A percentile compares a stretch with the other conserved stretches of the same genome.
Evolutionary conservation across 2,329 filamentous ascomycete genomes (phyloP).

Genomic region (Fusarium denticulatum): DNA sequence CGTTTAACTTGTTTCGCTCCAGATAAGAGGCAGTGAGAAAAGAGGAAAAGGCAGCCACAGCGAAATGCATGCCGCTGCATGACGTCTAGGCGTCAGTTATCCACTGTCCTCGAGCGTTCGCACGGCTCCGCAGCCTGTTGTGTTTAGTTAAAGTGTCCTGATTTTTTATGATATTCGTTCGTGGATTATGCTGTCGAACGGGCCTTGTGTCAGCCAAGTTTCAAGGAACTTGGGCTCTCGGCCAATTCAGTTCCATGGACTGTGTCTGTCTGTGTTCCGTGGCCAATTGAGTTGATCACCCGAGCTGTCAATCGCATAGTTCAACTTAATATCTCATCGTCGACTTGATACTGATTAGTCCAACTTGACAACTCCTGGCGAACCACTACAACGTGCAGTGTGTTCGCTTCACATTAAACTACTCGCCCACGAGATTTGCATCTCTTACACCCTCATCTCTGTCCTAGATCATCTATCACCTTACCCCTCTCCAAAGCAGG

Average conservation of each 20-base stretch:
- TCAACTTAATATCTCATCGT: neutral
- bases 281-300: conserved; percentile 15
- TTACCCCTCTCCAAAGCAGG: conserved; percentile 36
- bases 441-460: conserved; percentile 33
- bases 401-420: conserved; percentile 39
- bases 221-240: conserved; percentile 14
- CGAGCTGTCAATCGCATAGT: neutral
- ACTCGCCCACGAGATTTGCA: conserved; percentile 36
- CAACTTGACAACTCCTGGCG: neutral
- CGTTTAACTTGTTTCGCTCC: conserved; percentile 25
- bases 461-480: conserved; percentile 18
- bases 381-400: conserved; percentile 19
- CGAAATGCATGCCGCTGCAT: conserved; percentile 12
- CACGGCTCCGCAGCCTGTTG: conserved; percentile 17
- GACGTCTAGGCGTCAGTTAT: conserved; percentile 20
- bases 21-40: conserved; percentile 10
- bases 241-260: conserved; percentile 5
- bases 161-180: conserved; percentile 10
- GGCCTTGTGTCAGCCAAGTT: conserved; percentile 21
- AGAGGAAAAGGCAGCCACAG: conserved; percentile 23
- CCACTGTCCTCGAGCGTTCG: conserved; percentile 10
- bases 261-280: conserved; percentile 14
- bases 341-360: neutral
- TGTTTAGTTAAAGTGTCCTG: conserved; percentile 11
- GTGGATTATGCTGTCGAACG: neutral